Evolutionary conservation across 148 eudicot genomes (phyloP).

Genomic region (Euryodendron excelsum): DNA sequence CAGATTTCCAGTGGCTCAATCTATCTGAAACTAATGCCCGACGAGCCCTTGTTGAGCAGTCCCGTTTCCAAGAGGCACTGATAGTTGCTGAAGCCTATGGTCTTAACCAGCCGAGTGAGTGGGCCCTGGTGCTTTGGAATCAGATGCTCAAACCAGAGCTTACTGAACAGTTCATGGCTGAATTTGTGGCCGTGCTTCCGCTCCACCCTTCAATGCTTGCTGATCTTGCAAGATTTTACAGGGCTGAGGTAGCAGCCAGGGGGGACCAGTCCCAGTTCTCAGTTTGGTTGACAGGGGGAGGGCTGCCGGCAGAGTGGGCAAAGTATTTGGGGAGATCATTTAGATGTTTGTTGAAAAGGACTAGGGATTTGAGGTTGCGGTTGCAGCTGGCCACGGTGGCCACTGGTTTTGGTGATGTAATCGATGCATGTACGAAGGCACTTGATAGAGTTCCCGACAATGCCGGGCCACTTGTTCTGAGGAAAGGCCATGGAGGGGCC

Average conservation of each 20-base stretch:
- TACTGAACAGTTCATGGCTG: slow-evolving; percentile 78
- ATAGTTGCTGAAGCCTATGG: slow-evolving; percentile 96
- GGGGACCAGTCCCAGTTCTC: slow-evolving; percentile 90
- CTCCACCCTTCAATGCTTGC: slow-evolving; percentile 77
- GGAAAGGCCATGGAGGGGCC: slow-evolving; percentile 98
- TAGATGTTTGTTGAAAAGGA: slow-evolving; percentile 82
- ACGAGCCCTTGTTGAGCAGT: slow-evolving; percentile 75
- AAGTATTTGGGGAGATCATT: slow-evolving; percentile 84
- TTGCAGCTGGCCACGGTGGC: slow-evolving; percentile 72
- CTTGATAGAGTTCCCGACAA: slow-evolving; percentile 94
- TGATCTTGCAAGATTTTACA: slow-evolving; percentile 80
- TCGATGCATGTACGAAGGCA: slow-evolving; percentile 54
- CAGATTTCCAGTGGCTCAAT: slow-evolving; percentile 81
- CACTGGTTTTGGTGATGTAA: slow-evolving; percentile 76
- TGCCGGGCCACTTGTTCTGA: slow-evolving; percentile 85
- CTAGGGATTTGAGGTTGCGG: slow-evolving; percentile 75
- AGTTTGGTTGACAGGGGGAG: slow-evolving; percentile 87
- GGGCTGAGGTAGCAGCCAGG: slow-evolving; percentile 84
- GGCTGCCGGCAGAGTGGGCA: slow-evolving; percentile 87
- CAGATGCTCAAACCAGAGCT: slow-evolving; percentile 94
- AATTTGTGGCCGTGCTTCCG: slow-evolving; percentile 91
- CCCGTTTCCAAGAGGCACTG: slow-evolving; percentile 91
- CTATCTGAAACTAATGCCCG: slow-evolving; percentile 89
- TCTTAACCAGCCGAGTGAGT: slow-evolving; percentile 92
- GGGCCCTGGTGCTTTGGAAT: slow-evolving; percentile 95